Evolutionary conservation across 805 yeast genomes (phyloP).

Genomic region (Candida takata): DNA sequence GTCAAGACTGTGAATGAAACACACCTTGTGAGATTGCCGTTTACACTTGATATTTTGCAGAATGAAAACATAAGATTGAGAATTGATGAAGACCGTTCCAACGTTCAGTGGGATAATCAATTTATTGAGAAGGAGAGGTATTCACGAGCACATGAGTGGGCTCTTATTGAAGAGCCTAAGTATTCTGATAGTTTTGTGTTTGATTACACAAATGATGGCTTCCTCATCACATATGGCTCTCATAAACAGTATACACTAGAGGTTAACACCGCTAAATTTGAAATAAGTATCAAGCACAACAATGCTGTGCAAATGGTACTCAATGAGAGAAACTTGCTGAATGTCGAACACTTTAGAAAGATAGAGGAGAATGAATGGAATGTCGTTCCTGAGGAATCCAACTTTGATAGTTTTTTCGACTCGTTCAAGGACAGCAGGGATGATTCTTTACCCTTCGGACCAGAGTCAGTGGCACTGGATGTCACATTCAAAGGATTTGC

Average conservation of each 20-base stretch:
- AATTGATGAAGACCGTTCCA: constrained; percentile 51
- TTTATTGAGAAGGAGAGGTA: constrained; percentile 44
- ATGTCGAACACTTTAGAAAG: constrained; percentile 74
- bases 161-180: constrained; percentile 29
- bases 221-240: constrained; percentile 31
- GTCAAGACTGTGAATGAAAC: constrained; percentile 38
- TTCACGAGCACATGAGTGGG: constrained; percentile 54
- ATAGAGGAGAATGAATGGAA: constrained; percentile 34
- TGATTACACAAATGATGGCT: constrained; percentile 13
- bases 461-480: constrained; percentile 85
- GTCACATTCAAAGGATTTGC: constrained; percentile 52
- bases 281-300: constrained; percentile 31
- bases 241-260: constrained; percentile 34
- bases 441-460: constrained; percentile 74
- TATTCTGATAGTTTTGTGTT: constrained; percentile 5
- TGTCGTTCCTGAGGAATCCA: constrained; percentile 51
- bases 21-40: constrained; percentile 41
- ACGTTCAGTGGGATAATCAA: constrained; percentile 17
- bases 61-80: constrained; percentile 55
- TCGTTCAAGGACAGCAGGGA: constrained; percentile 54
- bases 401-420: constrained; percentile 64
- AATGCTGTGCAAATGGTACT: constrained; percentile 44
- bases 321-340: constrained; percentile 66
- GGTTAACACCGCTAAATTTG: constrained; percentile 34
- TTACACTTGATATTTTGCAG: constrained; percentile 48